Percentiles rank a stretch among this genome's conserved stretches.
These are phyloP conservation scores for Xylariaceae sp. DNA, from an alignment of 2,329 filamentous ascomycete species.

Conservation along the genomic window DNA sequence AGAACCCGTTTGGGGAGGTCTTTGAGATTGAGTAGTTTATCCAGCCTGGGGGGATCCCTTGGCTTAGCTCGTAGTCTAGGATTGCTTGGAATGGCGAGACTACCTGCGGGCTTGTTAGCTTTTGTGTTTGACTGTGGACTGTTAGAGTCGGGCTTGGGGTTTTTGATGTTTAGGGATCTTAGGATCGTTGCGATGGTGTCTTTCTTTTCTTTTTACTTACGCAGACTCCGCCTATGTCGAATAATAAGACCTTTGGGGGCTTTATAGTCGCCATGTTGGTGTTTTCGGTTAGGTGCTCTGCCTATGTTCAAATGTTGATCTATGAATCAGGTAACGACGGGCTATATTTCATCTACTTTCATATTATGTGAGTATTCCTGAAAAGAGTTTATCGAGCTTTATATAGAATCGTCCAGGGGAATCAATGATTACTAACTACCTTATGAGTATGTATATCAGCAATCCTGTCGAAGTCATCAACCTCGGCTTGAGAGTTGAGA, in stretches of 20 bases:
- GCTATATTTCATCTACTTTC: neutral
- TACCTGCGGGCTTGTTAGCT: conserved; percentile 52
- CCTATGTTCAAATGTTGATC: no score
- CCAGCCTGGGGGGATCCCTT: conserved; percentile 80
- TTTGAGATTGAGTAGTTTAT: conserved; percentile 85
- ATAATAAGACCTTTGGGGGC: conserved; percentile 72
- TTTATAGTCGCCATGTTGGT: conserved; percentile 40
- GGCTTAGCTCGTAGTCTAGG: conserved; percentile 75
- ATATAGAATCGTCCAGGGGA: neutral
- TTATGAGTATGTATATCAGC: no score
- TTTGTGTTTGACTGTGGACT: no score
- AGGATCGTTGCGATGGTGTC: neutral
- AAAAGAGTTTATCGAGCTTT: neutral
- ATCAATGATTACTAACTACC: neutral
- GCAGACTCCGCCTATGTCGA: conserved; percentile 95
- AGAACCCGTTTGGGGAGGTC: conserved; percentile 72
- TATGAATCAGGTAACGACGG: neutral
- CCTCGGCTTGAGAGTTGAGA: conserved; percentile 13
- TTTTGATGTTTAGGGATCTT: neutral
- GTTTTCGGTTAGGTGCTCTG: no score
- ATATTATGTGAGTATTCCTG: neutral
- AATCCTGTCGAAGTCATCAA: no score
- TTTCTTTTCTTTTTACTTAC: conserved; percentile 54
- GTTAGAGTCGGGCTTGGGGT: no score
- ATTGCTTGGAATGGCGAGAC: conserved; percentile 90